phyloP scores from a whole-genome alignment of 2,329 filamentous ascomycete species.

The Colletotrichum tamarilloi region DNA sequence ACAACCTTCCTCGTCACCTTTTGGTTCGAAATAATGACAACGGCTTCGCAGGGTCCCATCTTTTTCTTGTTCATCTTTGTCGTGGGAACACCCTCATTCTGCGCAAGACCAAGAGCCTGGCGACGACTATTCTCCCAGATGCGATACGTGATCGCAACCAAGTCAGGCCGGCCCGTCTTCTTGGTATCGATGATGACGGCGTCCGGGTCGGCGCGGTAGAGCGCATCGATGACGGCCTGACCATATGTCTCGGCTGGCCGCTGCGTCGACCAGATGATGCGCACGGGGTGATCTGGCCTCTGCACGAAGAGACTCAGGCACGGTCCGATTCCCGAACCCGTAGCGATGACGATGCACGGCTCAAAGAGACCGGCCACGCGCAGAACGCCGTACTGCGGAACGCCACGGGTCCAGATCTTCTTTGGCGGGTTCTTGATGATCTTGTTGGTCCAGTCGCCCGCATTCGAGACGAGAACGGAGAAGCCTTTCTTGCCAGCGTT shows the following conservation, averaged over 20 bases:
- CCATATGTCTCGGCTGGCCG: conserved; percentile 73
- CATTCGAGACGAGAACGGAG: conserved; percentile 77
- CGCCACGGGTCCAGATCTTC: conserved; percentile 74
- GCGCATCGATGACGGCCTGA: conserved; percentile 62
- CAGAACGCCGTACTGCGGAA: conserved; percentile 75
- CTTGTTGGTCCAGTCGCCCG: conserved; percentile 78
- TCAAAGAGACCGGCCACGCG: conserved; percentile 75
- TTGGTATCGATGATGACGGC: conserved; percentile 77
- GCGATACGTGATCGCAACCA: conserved; percentile 47
- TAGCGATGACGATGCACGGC: conserved; percentile 74
- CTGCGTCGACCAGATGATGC: conserved; percentile 77
- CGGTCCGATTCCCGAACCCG: conserved; percentile 79
- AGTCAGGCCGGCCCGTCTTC: conserved; percentile 67
- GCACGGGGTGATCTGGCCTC: conserved; percentile 53
- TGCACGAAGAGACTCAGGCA: conserved; percentile 67
- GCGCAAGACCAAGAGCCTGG: conserved; percentile 19
- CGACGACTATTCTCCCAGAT: conserved; percentile 40
- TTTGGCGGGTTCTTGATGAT: conserved; percentile 72
- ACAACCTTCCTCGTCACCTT: conserved; percentile 75
- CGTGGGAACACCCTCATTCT: background rate
- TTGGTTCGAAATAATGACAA: conserved; percentile 79
- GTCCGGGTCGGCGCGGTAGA: conserved; percentile 67
- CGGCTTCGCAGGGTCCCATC: conserved; percentile 70
- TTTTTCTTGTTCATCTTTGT: conserved; percentile 19
- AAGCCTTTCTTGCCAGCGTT: conserved; percentile 63